A percentile compares a stretch with the other conserved stretches of the same genome.
Evolutionary conservation across 352 stramenopile genomes (phyloP).

Genomic region (Halophytophthora polymorphica): DNA sequence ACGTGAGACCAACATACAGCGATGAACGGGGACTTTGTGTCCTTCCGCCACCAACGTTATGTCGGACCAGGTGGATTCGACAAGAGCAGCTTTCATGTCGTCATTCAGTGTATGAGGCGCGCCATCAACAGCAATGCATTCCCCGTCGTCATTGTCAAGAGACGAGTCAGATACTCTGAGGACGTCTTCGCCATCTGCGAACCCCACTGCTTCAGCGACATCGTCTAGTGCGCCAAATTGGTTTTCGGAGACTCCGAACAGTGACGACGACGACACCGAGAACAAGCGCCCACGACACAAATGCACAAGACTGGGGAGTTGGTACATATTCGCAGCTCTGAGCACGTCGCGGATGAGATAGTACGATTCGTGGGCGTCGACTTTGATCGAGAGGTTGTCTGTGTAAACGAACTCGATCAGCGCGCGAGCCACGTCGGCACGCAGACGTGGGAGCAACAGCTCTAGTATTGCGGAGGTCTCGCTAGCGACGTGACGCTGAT

Average conservation of each 20-base stretch:
- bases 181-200: conserved; percentile 8
- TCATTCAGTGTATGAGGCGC: conserved; percentile 21
- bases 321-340: conserved; percentile 38
- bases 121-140: background rate
- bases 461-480: conserved; percentile 22
- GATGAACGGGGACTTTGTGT: conserved; percentile 43
- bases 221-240: background rate
- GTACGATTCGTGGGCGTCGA: conserved; percentile 27
- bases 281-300: conserved; percentile 41
- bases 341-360: conserved; percentile 62
- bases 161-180: background rate
- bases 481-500: background rate
- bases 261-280: conserved; percentile 11
- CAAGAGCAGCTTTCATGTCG: conserved; percentile 50
- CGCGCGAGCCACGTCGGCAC: conserved; percentile 45
- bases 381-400: conserved; percentile 46
- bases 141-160: background rate
- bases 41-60: conserved; percentile 48
- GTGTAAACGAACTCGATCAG: conserved; percentile 78
- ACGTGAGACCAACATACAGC: conserved; percentile 55
- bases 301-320: conserved; percentile 34
- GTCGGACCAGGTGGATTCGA: conserved; percentile 48
- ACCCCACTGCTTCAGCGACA: conserved; percentile 9
- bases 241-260: background rate
- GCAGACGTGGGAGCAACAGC: conserved; percentile 46